Base-by-base conservation (phyloP, 2,329 filamentous ascomycete genomes). In the Fusarium albidum region DNA sequence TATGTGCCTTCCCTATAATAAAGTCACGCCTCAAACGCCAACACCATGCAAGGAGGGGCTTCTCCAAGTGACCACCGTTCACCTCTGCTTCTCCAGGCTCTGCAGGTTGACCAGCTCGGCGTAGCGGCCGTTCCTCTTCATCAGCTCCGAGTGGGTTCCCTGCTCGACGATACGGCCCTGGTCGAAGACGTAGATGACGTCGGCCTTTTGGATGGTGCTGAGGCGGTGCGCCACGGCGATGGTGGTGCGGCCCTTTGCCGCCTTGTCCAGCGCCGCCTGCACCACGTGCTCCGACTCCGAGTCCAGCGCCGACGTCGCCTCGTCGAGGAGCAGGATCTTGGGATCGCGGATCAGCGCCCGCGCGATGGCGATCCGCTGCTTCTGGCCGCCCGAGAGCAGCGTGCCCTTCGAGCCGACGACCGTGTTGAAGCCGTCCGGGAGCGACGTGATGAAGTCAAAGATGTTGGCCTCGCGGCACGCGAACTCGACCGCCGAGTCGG, bases 121-220 rank as follows among this genome's bases (percentile, higher is more conserved):
- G 69, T 95, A 95, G 40, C 89, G 81, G 4, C 90, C 89, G 59
- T 86, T 85, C 69, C 79, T 82, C 61, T 79, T 81, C 82, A 90
- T 86, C 65, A 94, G 71, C 69, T 92, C 89, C 1, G 77, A 67
- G 69, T 98, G 94, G 9, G 86, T 92, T 6, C 94, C 94, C 63
- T 84, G 83, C 77, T 98, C 94, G 2, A 96, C 90, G 35, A 98
- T 85, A 54, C 85, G 83, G 8, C 94, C 95, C 66, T 91, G 87
- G 72, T 97, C 93, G 70, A 98, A 95, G n/a, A 98, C 94, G 62
- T 96, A 97, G 65, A 98, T 98, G 41, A 94, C 78, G 69, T 98
- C 94, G 1, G 94, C 94, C 71, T 95, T 93, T 71, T 96, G 92
- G 55, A 98, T 97, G 0, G 95, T 97, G 68, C 87, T 92, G 6